These are phyloP conservation scores for Aspergillus amoenus DNA, from an alignment of 2,329 filamentous ascomycete species.

Conservation along the genomic window DNA sequence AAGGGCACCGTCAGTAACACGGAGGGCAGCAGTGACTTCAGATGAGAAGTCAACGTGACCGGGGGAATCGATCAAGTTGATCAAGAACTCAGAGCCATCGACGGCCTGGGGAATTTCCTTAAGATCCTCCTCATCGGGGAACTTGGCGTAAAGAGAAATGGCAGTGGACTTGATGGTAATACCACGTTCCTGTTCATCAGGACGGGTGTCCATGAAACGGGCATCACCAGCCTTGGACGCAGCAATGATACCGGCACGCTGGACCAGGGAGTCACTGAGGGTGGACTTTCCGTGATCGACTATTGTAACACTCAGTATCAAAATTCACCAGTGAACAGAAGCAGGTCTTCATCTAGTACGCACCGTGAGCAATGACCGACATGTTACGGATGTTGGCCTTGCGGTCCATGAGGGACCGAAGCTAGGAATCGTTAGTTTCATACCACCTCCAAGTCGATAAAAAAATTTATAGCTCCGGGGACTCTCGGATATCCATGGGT, in stretches of 20 bases:
- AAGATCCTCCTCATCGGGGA: conserved; percentile 78
- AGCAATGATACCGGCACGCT: conserved; percentile 99
- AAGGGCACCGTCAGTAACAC: conserved; percentile 99
- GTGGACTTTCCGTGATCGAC: conserved; percentile 99
- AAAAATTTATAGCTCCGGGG: conserved; percentile 6
- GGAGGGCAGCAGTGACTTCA: conserved; percentile 97
- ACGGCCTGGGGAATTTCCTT: conserved; percentile 92
- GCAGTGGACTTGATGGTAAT: conserved; percentile 99
- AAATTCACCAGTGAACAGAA: not conserved
- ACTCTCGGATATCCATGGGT: conserved; percentile 4
- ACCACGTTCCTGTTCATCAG: conserved; percentile 98
- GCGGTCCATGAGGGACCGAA: conserved; percentile 50
- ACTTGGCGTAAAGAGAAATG: conserved; percentile 92
- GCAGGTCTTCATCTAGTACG: conserved; percentile 26
- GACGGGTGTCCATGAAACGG: conserved; percentile 93
- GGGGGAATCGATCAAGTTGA: conserved; percentile 99
- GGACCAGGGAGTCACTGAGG: conserved; percentile 97
- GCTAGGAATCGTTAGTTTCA: conserved; percentile 31
- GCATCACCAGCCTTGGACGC: conserved; percentile 94
- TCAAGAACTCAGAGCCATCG: conserved; percentile 94
- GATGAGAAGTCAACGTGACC: conserved; percentile 99
- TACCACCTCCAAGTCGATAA: not conserved
- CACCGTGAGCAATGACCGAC: conserved; percentile 99
- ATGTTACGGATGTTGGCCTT: conserved; percentile 79
- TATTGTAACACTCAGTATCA: conserved; percentile 27